Conservation (phyloP, 805 yeast species). For the Kuraishia hungarica region DNA sequence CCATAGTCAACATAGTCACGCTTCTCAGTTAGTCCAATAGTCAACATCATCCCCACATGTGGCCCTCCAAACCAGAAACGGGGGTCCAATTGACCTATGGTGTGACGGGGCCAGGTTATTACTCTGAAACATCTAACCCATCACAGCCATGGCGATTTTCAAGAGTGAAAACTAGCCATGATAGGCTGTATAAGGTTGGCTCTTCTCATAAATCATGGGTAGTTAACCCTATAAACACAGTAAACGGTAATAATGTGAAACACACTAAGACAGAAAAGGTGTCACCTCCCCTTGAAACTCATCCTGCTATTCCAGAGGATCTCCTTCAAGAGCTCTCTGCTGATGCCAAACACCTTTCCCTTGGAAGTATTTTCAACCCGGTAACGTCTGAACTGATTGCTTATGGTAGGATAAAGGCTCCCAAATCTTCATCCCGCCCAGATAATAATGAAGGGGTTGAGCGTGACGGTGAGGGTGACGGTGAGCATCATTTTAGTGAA, state of each 20-base stretch:
- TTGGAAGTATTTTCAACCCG: not conserved
- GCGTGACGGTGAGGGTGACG: no score
- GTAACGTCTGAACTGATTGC: not conserved
- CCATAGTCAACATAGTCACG: no score
- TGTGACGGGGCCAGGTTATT: constrained; percentile 26
- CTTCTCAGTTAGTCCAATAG: no score
- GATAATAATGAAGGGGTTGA: no score
- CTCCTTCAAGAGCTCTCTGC: not conserved
- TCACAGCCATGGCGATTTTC: constrained; percentile 18
- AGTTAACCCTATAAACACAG: not conserved
- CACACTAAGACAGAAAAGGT: no score
- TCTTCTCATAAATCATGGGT: not conserved
- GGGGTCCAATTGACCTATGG: constrained; percentile 36
- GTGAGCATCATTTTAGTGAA: not conserved
- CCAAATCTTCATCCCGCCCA: not conserved
- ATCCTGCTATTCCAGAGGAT: not conserved
- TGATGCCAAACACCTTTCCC: not conserved
- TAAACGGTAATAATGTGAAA: no score
- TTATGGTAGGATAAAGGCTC: not conserved
- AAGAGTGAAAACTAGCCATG: constrained; percentile 4
- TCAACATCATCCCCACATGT: constrained; percentile 6
- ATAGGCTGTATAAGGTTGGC: not conserved
- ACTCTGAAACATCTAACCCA: constrained; percentile 8
- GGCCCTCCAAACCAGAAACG: constrained; percentile 30
- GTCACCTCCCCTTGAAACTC: not conserved